Percentiles rank a stretch among this genome's conserved stretches.
Evolutionary conservation across 805 yeast species (phyloP).

Genomic region (Sungouiozyma ichnusensis): DNA sequence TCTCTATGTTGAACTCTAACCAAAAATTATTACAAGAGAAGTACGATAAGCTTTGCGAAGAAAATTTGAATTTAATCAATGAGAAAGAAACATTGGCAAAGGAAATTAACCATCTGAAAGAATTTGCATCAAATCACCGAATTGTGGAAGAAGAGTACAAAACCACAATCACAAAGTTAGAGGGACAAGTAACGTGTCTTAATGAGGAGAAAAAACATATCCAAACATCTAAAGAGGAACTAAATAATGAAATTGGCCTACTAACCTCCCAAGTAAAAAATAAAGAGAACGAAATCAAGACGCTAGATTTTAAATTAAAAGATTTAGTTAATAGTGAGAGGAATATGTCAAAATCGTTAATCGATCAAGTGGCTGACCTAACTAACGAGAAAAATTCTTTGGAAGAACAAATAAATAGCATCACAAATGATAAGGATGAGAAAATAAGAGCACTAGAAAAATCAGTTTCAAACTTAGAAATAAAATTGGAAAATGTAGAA

Average conservation of each 20-base stretch:
- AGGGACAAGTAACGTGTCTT: neutral
- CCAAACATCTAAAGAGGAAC: conserved; percentile 4
- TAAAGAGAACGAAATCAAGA: conserved; percentile 3
- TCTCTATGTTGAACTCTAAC: conserved; percentile 22
- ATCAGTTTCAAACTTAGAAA: conserved; percentile 1
- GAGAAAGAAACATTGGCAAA: neutral
- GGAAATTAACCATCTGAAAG: conserved; percentile 3
- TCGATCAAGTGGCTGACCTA: conserved; percentile 5
- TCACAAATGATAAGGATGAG: conserved; percentile 3
- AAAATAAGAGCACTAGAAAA: conserved; percentile 1
- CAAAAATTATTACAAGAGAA: conserved; percentile 20
- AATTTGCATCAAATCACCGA: conserved; percentile 1
- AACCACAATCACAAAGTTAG: neutral
- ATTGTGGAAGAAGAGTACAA: conserved; percentile 2
- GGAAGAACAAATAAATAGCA: conserved; percentile 5
- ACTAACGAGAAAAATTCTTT: conserved; percentile 7
- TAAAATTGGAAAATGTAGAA: conserved; percentile 3
- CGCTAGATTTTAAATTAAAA: conserved; percentile 3
- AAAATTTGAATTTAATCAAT: conserved; percentile 6
- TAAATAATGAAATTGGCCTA: conserved; percentile 4
- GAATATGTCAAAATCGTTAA: conserved; percentile 2
- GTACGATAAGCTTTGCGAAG: conserved; percentile 13
- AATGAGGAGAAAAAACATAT: conserved; percentile 2
- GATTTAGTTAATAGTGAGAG: conserved; percentile 3
- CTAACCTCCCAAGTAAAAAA: conserved; percentile 1